These are phyloP conservation scores for Phytophthora cryptogea DNA, from an alignment of 352 stramenopile species.

Conservation along the genomic window DNA sequence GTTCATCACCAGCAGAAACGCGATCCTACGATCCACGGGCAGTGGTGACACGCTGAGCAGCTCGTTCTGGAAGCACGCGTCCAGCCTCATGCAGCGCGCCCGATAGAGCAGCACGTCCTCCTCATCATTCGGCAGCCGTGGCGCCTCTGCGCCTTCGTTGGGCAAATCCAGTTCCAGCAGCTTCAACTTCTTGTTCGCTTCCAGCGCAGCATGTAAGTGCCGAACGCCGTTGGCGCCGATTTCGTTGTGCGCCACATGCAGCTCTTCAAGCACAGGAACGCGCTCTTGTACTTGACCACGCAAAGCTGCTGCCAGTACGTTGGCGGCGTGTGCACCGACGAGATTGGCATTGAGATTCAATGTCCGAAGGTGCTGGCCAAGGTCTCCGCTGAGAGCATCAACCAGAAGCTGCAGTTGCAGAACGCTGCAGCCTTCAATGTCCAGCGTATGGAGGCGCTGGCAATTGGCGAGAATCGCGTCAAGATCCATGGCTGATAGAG, in stretches of 20 bases:
- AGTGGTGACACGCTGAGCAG: constrained; percentile 25
- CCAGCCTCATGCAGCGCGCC: constrained; percentile 38
- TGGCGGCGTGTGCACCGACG: constrained; percentile 30
- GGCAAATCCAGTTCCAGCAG: constrained; percentile 39
- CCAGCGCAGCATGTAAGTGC: constrained; percentile 30
- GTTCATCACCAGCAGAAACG: constrained; percentile 30
- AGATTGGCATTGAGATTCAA: constrained; percentile 43
- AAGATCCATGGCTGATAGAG: constrained; percentile 34
- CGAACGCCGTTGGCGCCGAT: constrained; percentile 40
- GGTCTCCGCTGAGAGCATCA: constrained; percentile 26
- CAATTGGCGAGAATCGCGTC: constrained; percentile 28
- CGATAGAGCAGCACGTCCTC: constrained; percentile 39
- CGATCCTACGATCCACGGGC: constrained; percentile 14
- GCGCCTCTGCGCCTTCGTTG: constrained; percentile 14
- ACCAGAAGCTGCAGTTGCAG: constrained; percentile 39
- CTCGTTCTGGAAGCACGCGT: constrained; percentile 41
- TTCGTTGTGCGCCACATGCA: constrained; percentile 33
- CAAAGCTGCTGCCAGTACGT: constrained; percentile 31
- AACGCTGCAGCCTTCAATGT: constrained; percentile 40
- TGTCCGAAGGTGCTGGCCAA: constrained; percentile 28
- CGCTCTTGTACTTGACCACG: constrained; percentile 13
- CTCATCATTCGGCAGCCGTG: constrained; percentile 27
- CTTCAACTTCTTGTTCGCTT: constrained; percentile 36
- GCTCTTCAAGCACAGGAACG: constrained; percentile 28
- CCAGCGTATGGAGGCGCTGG: constrained; percentile 27